Base-by-base conservation (phyloP, 495 filamentous ascomycete genomes). In the Lophiostoma macrostomum region DNA sequence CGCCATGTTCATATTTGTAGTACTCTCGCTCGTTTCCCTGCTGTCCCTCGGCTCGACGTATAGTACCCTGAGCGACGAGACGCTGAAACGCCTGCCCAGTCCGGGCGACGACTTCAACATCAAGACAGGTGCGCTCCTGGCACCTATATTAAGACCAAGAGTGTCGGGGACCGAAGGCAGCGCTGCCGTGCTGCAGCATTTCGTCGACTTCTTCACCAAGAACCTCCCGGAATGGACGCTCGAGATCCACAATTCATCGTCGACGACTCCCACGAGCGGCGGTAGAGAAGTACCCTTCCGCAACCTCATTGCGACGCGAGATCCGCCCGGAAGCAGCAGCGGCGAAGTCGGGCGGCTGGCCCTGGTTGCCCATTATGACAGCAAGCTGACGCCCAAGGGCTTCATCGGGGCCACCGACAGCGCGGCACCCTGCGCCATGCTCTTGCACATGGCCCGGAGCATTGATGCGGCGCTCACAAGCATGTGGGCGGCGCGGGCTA, bases 351-450 rank as follows among this genome's bases (percentile, higher is more conserved):
- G 83, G 16, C 69, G 90, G 25, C 67, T 97, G 64, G 90, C 89
- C 5, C 75, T 97, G 30, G 94, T 90, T 20, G 94, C 94, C 34
- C 94, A 99, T 73, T 99, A 95, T 71, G 94, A 99, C 63, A 90
- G 83, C 68, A 86, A 94, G 69, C 74, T 88, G 28, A 75, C 76
- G 8, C 94, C 94, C 0, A 69, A 84, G 50, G 93, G 89, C 0
- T 99, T 99, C 68, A 90, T 99, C 42, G 94, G 94, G 3, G 94
- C 90, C 0, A 91, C 83, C 18, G 94, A 99, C 63, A 95, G 89
- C 58, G 94, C 94, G 1, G 94, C 82, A 28, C 91, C 94, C 29
- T 97, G 91, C 67, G 94, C 94, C 0, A 87, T 97, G 72, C 74
- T 99, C 31, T 75, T 99, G 80, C 87, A 94, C 67, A 81, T 84